Conservation (phyloP, 768 basidiomycete genomes). For the Pleurotus eryngii region DNA sequence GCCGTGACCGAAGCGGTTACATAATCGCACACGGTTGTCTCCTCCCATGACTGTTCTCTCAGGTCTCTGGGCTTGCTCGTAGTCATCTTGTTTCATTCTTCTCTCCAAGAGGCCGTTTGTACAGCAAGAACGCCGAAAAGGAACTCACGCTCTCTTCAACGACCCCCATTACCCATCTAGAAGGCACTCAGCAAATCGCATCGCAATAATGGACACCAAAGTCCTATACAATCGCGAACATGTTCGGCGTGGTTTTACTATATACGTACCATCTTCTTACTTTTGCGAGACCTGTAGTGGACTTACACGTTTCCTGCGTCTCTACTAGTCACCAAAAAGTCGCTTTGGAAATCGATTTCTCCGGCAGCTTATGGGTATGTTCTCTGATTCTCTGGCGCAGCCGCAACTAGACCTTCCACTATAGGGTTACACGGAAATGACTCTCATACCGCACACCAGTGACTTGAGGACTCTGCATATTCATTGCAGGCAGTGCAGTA, state of each 20-base stretch:
- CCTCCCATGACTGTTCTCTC: conserved; percentile 31
- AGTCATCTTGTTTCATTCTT: conserved; percentile 13
- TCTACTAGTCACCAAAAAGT: conserved; percentile 96
- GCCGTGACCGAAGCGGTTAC: neutral
- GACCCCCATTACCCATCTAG: neutral
- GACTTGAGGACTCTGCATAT: conserved; percentile 83
- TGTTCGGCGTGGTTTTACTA: conserved; percentile 77
- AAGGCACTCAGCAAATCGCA: neutral
- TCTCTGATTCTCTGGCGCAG: conserved; percentile 9
- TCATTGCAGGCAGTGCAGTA: conserved; percentile 86
- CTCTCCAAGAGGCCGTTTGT: conserved; percentile 20
- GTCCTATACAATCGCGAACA: conserved; percentile 61
- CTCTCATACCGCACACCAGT: conserved; percentile 74
- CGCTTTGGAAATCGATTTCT: conserved; percentile 89
- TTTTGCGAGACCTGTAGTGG: conserved; percentile 16
- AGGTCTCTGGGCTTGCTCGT: conserved; percentile 22
- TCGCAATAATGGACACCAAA: conserved; percentile 36
- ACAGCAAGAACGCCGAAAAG: neutral
- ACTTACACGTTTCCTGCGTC: conserved; percentile 45
- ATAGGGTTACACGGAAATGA: conserved; percentile 93
- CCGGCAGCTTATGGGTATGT: conserved; percentile 80
- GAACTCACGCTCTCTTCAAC: neutral
- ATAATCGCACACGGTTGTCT: conserved; percentile 13
- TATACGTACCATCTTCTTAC: conserved; percentile 63
- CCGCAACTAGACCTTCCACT: neutral